A percentile compares a stretch with the other conserved stretches of the same genome.
phyloP scores from a whole-genome alignment of 2,329 filamentous ascomycete genomes.

The Hypomyces rosellus region DNA sequence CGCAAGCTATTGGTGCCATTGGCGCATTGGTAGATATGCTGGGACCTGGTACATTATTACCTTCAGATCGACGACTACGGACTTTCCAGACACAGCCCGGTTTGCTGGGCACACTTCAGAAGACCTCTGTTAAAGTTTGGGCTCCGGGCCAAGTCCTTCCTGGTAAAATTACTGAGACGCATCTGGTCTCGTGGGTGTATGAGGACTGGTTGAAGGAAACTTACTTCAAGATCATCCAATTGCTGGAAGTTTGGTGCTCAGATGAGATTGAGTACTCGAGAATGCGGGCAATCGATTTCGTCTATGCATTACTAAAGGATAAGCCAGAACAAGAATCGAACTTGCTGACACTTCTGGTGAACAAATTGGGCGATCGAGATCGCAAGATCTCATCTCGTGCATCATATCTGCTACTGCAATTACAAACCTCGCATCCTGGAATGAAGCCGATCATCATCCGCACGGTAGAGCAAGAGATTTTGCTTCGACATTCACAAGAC shows the following conservation, averaged over 20 bases:
- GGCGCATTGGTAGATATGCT: conserved; percentile 91
- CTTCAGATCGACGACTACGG: conserved; percentile 72
- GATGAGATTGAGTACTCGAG: conserved; percentile 95
- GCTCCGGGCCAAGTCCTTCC: conserved; percentile 63
- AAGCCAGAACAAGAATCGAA: conserved; percentile 98
- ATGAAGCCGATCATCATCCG: conserved; percentile 90
- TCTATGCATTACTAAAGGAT: conserved; percentile 85
- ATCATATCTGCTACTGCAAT: conserved; percentile 87
- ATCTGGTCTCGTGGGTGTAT: conserved; percentile 83
- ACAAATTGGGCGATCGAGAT: conserved; percentile 92
- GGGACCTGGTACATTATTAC: conserved; percentile 79
- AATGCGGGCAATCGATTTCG: conserved; percentile 79
- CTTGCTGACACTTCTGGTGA: conserved; percentile 80
- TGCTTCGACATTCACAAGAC: conserved; percentile 82
- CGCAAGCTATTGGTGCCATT: conserved; percentile 86
- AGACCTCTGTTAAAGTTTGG: conserved; percentile 55
- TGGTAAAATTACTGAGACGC: conserved; percentile 63
- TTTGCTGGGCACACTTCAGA: conserved; percentile 64
- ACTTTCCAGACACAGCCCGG: conserved; percentile 75
- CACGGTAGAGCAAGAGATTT: conserved; percentile 77
- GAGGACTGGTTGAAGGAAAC: conserved; percentile 93
- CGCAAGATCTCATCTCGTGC: conserved; percentile 92
- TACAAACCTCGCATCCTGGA: conserved; percentile 79
- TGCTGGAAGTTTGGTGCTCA: conserved; percentile 86
- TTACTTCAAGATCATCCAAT: conserved; percentile 89